Conservation (phyloP, 106 monocot genomes). For the Allium sativum region DNA sequence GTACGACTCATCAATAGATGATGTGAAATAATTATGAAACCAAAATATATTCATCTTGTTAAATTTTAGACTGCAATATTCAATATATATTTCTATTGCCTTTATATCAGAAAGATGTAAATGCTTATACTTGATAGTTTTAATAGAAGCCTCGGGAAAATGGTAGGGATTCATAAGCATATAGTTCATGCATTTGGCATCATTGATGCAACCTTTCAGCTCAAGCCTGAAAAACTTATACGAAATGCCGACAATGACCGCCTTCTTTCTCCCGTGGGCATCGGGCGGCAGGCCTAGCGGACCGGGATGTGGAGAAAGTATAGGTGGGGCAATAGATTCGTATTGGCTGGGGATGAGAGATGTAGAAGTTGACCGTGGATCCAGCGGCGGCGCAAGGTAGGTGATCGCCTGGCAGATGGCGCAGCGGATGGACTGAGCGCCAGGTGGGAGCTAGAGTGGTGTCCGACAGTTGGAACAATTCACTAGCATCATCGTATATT, state of each 20-base stretch:
- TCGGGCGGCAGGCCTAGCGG: slow-evolving; percentile 1
- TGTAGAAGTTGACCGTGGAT: slow-evolving; percentile 17
- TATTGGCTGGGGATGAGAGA: slow-evolving; percentile 2
- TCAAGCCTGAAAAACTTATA: slow-evolving; percentile 36
- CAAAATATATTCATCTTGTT: too few species aligned
- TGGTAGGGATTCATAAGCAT: slow-evolving; percentile 39
- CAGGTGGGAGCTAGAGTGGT: slow-evolving; percentile 30
- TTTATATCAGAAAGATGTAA: too few species aligned
- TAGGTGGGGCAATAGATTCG: slow-evolving; percentile 1
- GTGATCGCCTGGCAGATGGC: slow-evolving; percentile 44
- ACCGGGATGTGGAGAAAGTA: not conserved
- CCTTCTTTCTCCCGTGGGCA: slow-evolving; percentile 41
- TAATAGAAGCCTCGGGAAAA: slow-evolving; percentile 46
- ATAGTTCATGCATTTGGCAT: slow-evolving; percentile 65
- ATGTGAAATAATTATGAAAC: too few species aligned
- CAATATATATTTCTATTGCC: too few species aligned
- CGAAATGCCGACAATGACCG: slow-evolving; percentile 60
- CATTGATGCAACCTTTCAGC: slow-evolving; percentile 63
- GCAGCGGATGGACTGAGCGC: slow-evolving; percentile 45
- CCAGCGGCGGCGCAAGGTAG: too few species aligned
- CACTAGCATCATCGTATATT: slow-evolving; percentile 38
- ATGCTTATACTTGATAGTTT: too few species aligned
- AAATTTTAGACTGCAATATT: too few species aligned
- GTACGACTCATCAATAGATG: too few species aligned
- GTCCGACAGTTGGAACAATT: slow-evolving; percentile 44